Evolutionary conservation across 2,329 filamentous ascomycete species (phyloP), one percentile per base, ranked within the genome.

Genomic region (Rasamsonia emersonii): DNA sequence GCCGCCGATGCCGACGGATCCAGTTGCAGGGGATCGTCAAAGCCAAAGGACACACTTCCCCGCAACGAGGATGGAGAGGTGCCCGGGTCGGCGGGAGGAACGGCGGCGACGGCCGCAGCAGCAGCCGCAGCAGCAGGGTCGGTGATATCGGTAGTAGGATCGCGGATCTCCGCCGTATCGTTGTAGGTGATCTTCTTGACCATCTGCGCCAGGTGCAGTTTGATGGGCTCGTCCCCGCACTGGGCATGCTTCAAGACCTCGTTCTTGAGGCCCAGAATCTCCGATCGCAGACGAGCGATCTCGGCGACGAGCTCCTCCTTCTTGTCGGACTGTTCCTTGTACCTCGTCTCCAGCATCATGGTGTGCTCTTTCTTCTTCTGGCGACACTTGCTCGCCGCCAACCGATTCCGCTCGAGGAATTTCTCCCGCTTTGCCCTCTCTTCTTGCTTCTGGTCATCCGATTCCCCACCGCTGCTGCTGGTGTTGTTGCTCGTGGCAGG

Each of bases 321-420:
- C 31, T 52, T 53, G 15, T 54, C 46, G 4, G 55, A 56, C 11
- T 58, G 49, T 25, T 58, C 51, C 16, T 57, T 54, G 37, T 46
- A 59, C 3, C 44, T 46, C 8, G 35, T 54, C 41, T 75, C 71
- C 9, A 75, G 62, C 21, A 60, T 47, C 34, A 66, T 59, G 20
- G 67, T 70, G 45, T 71, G 71, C 38, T 71, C 68, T 53, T 76
- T 76, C 55, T 76, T 75, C 59, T 75, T 75, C 44, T 71, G 67
- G n/a, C 73, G 67, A 50, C 73, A 77, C 43, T 76, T 77, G 49
- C 70, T 71, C 4, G 73, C 73, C 2, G 73, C 73, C 1, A 73
- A 52, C 2, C 73, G 66, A 43, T 77, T 77, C 43, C 74, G 70
- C 47, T 76, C 71, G 13, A 75, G 64, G 46, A 70, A 71, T 28